Conservation (phyloP, 257 asterid species). For the Mentha longifolia region DNA sequence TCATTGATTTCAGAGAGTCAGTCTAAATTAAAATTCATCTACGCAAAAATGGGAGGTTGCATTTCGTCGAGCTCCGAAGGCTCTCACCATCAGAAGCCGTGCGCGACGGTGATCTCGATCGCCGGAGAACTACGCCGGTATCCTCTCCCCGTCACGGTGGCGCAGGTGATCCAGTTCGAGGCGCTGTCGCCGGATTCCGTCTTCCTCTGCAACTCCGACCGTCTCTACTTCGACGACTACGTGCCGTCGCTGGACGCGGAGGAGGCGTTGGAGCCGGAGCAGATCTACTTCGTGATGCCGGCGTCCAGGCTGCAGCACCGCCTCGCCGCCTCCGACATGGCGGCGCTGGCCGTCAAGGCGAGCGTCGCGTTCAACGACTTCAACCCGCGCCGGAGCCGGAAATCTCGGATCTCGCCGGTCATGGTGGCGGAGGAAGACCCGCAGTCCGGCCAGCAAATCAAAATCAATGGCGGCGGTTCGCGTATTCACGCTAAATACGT, state of each 20-base stretch:
- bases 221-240: slow-evolving; percentile 56
- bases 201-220: slow-evolving; percentile 71
- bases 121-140: slow-evolving; percentile 62
- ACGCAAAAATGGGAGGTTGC: slow-evolving; percentile 43
- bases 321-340: slow-evolving; percentile 76
- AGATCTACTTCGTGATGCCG: slow-evolving; percentile 74
- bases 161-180: slow-evolving; percentile 51
- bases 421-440: slow-evolving; percentile 32
- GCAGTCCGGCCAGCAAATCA: slow-evolving; percentile 8
- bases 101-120: slow-evolving; percentile 53
- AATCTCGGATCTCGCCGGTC: slow-evolving; percentile 60
- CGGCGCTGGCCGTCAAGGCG: slow-evolving; percentile 78
- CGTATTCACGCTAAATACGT: background rate
- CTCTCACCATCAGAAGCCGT: slow-evolving; percentile 25
- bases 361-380: slow-evolving; percentile 52
- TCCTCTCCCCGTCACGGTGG: slow-evolving; percentile 50
- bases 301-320: slow-evolving; percentile 46
- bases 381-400: slow-evolving; percentile 41
- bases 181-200: slow-evolving; percentile 23
- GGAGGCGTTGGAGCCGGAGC: slow-evolving; percentile 49
- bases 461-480: background rate
- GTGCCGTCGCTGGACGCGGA: slow-evolving; percentile 46
- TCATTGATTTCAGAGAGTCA: background rate
- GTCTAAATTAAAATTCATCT: background rate
- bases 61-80: slow-evolving; percentile 32